Evolutionary conservation across 495 filamentous ascomycete species (phyloP).

Genomic region (Hyaloscypha hepaticicola): DNA sequence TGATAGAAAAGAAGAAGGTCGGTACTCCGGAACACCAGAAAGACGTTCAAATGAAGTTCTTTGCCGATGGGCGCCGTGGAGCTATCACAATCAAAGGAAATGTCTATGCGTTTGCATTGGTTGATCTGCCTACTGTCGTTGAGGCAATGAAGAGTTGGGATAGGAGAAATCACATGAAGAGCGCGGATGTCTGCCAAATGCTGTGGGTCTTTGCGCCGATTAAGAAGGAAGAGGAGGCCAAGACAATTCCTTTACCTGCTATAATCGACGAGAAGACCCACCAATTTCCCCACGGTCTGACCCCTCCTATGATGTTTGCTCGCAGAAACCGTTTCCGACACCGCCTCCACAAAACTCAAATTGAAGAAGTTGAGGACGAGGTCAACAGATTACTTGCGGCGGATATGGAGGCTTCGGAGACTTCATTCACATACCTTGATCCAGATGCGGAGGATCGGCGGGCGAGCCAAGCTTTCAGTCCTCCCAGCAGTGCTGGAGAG

Average conservation of each 20-base stretch:
- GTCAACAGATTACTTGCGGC: slow-evolving; percentile 73
- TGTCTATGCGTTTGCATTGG: slow-evolving; percentile 75
- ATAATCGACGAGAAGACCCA: slow-evolving; percentile 62
- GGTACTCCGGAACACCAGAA: slow-evolving; percentile 59
- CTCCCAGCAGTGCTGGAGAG: slow-evolving; percentile 36
- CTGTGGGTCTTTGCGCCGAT: slow-evolving; percentile 75
- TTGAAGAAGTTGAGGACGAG: slow-evolving; percentile 82
- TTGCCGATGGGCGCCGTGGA: slow-evolving; percentile 74
- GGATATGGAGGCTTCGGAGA: slow-evolving; percentile 59
- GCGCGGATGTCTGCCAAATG: slow-evolving; percentile 94
- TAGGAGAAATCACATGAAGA: slow-evolving; percentile 86
- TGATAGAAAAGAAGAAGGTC: slow-evolving; percentile 69
- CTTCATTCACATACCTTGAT: slow-evolving; percentile 65
- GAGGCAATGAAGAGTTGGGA: slow-evolving; percentile 98
- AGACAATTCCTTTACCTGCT: slow-evolving; percentile 58
- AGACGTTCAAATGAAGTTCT: slow-evolving; percentile 75
- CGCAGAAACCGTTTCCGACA: slow-evolving; percentile 84
- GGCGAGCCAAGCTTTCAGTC: slow-evolving; percentile 43
- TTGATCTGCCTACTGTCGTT: slow-evolving; percentile 88
- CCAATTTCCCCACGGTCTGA: slow-evolving; percentile 89
- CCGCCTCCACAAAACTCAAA: slow-evolving; percentile 76
- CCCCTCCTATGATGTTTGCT: slow-evolving; percentile 85
- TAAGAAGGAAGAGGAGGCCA: slow-evolving; percentile 71
- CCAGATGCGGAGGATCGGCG: slow-evolving; percentile 47
- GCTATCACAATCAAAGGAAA: slow-evolving; percentile 66